Percentiles rank a stretch among this genome's conserved stretches.
phyloP scores from a whole-genome alignment of 345 rosid species.

The Geranium brycei region DNA sequence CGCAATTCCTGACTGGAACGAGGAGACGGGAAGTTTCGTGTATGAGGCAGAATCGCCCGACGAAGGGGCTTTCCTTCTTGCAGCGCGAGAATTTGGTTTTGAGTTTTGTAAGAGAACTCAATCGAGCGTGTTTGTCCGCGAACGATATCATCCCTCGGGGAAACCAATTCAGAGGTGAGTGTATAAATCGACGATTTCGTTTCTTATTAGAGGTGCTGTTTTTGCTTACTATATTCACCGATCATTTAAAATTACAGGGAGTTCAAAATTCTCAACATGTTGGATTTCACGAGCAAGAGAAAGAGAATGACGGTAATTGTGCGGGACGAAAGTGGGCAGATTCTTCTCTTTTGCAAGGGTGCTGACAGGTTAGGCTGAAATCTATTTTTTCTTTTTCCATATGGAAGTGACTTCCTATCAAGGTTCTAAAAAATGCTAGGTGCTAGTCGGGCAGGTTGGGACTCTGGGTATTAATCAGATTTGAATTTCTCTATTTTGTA shows the following conservation, averaged over 20 bases:
- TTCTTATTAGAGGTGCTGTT: constrained; percentile 7
- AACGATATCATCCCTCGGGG: constrained; percentile 40
- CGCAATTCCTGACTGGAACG: constrained; percentile 86
- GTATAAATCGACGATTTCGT: constrained; percentile 8
- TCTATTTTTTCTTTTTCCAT: background rate
- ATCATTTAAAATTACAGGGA: constrained; percentile 40
- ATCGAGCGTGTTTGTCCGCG: constrained; percentile 61
- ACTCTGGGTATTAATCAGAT: too few species aligned
- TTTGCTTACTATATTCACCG: constrained; percentile 9
- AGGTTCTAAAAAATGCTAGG: too few species aligned
- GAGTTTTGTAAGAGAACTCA: constrained; percentile 82
- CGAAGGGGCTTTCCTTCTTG: constrained; percentile 88
- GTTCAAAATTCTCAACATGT: constrained; percentile 69
- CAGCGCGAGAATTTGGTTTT: constrained; percentile 95
- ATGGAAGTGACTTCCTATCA: too few species aligned
- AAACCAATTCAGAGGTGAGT: constrained; percentile 59
- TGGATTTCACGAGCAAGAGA: constrained; percentile 96
- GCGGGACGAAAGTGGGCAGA: constrained; percentile 64
- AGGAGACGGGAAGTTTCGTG: constrained; percentile 49
- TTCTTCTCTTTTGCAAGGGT: constrained; percentile 88
- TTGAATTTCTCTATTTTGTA: too few species aligned
- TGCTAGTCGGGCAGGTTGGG: too few species aligned
- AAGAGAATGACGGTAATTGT: constrained; percentile 93
- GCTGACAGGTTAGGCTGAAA: constrained; percentile 71
- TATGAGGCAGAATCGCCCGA: constrained; percentile 99